Conservation (phyloP, 768 basidiomycete genomes). For the Boletellus ananiceps region DNA sequence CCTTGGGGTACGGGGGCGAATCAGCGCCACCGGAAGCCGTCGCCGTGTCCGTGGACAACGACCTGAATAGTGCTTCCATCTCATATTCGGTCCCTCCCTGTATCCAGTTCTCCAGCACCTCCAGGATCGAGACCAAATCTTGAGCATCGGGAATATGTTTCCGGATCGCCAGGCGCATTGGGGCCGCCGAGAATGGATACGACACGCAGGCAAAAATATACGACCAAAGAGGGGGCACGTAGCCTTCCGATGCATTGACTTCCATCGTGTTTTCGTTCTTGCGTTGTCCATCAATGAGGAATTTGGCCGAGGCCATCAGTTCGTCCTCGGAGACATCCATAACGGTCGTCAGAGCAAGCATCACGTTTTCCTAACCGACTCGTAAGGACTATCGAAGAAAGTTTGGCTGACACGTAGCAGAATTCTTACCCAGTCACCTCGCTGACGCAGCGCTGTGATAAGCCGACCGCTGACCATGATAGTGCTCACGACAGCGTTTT, state of each 20-base stretch:
- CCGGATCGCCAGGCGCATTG: slow-evolving; percentile 42
- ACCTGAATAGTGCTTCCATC: slow-evolving; percentile 19
- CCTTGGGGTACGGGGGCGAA: slow-evolving; percentile 32
- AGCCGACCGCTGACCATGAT: slow-evolving; percentile 62
- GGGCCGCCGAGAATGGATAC: slow-evolving; percentile 37
- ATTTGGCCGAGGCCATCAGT: slow-evolving; percentile 48
- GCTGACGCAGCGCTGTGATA: slow-evolving; percentile 46
- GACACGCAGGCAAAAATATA: slow-evolving; percentile 38
- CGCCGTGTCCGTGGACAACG: slow-evolving; percentile 11
- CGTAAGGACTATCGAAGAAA: background rate
- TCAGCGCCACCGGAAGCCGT: slow-evolving; percentile 15
- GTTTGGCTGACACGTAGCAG: background rate
- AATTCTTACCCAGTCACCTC: slow-evolving; percentile 63
- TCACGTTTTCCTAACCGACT: slow-evolving; percentile 34
- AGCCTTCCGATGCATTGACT: slow-evolving; percentile 29
- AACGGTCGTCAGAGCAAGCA: slow-evolving; percentile 50
- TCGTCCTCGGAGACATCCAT: slow-evolving; percentile 64
- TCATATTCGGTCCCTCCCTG: slow-evolving; percentile 25
- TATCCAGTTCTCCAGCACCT: slow-evolving; percentile 39
- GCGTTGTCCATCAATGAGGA: slow-evolving; percentile 39
- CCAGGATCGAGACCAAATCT: slow-evolving; percentile 36
- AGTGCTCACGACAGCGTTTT: slow-evolving; percentile 50
- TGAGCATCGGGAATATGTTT: slow-evolving; percentile 37
- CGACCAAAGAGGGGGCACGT: slow-evolving; percentile 32
- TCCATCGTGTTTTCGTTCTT: slow-evolving; percentile 30